A percentile compares a stretch with the other conserved stretches of the same genome.
phyloP scores from a whole-genome alignment of 257 asterid genomes.

The Solanum infundibuliforme region DNA sequence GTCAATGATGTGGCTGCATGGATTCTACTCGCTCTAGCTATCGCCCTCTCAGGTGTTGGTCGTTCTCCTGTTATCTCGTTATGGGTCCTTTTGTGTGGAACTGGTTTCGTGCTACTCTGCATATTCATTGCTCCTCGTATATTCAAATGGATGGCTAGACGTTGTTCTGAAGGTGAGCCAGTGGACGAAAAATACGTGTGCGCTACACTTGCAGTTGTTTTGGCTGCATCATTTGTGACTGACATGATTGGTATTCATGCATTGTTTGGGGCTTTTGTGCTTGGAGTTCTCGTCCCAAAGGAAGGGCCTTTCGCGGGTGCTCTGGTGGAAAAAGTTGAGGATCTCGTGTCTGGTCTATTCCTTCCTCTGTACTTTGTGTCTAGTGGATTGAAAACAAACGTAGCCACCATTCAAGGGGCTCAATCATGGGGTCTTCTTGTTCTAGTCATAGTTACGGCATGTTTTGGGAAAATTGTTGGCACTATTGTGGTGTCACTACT shows the following conservation, averaged over 20 bases:
- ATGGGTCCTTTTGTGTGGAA: constrained; percentile 61
- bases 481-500: constrained; percentile 41
- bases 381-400: constrained; percentile 70
- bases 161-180: constrained; percentile 60
- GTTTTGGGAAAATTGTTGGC: constrained; percentile 69
- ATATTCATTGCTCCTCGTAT: constrained; percentile 29
- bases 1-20: constrained; percentile 80
- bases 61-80: constrained; percentile 43
- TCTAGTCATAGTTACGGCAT: constrained; percentile 55
- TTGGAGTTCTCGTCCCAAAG: constrained; percentile 72
- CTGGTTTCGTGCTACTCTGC: constrained; percentile 35
- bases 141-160: constrained; percentile 55
- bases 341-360: constrained; percentile 68
- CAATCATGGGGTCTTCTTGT: constrained; percentile 81
- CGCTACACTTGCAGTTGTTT: constrained; percentile 44
- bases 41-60: constrained; percentile 54
- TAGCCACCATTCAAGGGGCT: constrained; percentile 61
- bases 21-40: constrained; percentile 68
- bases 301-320: constrained; percentile 78
- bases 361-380: constrained; percentile 79
- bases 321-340: constrained; percentile 75
- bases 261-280: constrained; percentile 71
- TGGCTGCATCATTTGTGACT: constrained; percentile 61
- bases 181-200: constrained; percentile 61
- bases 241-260: constrained; percentile 80